A percentile compares a stretch with the other conserved stretches of the same genome.
Evolutionary conservation across 306 rosid genomes (phyloP).

Genomic region (Gastrolobium villosum): DNA sequence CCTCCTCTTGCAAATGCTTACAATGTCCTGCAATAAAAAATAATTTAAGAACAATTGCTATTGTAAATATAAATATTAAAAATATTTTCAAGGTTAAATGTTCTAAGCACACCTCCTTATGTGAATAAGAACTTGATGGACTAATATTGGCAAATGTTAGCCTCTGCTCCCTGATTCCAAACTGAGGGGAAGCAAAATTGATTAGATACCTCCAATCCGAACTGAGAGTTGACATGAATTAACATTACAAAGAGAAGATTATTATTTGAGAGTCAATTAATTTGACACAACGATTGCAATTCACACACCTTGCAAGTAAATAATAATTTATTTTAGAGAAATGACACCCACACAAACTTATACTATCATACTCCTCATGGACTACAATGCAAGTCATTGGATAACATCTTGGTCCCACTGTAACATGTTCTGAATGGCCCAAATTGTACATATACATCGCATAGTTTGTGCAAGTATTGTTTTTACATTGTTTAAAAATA

Average conservation of each 20-base stretch:
- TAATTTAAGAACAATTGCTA: slow-evolving; percentile 40
- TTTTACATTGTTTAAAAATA: slow-evolving; percentile 1
- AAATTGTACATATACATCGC: slow-evolving; percentile 27
- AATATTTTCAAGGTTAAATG: slow-evolving; percentile 36
- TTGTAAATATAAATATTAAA: slow-evolving; percentile 27
- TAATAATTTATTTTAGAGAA: slow-evolving; percentile 11
- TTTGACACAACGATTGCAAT: slow-evolving; percentile 16
- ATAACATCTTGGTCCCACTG: not conserved
- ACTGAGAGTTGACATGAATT: slow-evolving; percentile 7
- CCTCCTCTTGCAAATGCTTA: slow-evolving; percentile 81
- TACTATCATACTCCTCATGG: not conserved
- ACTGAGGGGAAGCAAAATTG: slow-evolving; percentile 60
- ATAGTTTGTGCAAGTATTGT: slow-evolving; percentile 5
- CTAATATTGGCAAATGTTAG: slow-evolving; percentile 79
- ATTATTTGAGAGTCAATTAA: slow-evolving; percentile 1
- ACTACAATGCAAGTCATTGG: not conserved
- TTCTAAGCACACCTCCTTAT: slow-evolving; percentile 78
- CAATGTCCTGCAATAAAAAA: slow-evolving; percentile 72
- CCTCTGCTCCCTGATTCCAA: slow-evolving; percentile 84
- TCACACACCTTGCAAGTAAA: slow-evolving; percentile 22
- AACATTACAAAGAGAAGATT: slow-evolving; percentile 17
- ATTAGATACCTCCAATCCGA: slow-evolving; percentile 40
- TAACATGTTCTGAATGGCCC: not conserved
- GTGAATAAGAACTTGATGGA: slow-evolving; percentile 83
- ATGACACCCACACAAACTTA: slow-evolving; percentile 13